Evolutionary conservation across 2,329 filamentous ascomycete genomes (phyloP), one percentile per base, ranked within the genome.

Genomic region (Lachnellula willkommii): DNA sequence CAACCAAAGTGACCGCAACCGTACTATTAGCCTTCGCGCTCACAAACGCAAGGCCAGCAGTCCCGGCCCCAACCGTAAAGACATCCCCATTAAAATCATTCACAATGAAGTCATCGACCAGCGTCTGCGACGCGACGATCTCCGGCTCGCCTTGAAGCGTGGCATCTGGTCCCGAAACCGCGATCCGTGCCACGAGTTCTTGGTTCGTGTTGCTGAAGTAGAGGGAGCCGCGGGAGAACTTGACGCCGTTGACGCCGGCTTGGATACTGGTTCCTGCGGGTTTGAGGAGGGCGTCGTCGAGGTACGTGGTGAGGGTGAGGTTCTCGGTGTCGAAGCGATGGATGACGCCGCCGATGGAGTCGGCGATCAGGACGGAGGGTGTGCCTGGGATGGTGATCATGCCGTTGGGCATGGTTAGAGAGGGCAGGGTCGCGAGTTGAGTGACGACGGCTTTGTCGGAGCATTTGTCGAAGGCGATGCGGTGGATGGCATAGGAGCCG

Each of bases 191-290:
- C 4, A 54, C 47, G n/a, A 50, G 26, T 22, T 46, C 20, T 8
- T 54, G 28, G 40, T 54, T 46, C 26, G 47, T 50, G 53, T 50
- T 54, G 12, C 32, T 42, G 28, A 50, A 54, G 42, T 54, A 54
- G 12, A 54, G 20, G 26, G 39, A 50, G 8, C 52, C 52, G 6
- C 46, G 20, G 12, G 46, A 54, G 4, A 54, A 28, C 9, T 54
- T 54, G 46, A 54, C 32, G 35, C 52, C 52, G 26, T 54, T 54
- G 6, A 54, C 46, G 3, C 52, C 46, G 45, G 36, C 48, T 15
- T 26, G 24, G 6, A 54, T 5, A 7, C 22, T n/a, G 7, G 15
- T 36, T 5, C 24, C 22, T 3, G 28, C 17, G 3, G 52, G 52
- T 15, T 54, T 54, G 45, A 50, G 36, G 37, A 54, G 52, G 1